Conservation (phyloP, 306 rosid species). For the Malus asiatica region DNA sequence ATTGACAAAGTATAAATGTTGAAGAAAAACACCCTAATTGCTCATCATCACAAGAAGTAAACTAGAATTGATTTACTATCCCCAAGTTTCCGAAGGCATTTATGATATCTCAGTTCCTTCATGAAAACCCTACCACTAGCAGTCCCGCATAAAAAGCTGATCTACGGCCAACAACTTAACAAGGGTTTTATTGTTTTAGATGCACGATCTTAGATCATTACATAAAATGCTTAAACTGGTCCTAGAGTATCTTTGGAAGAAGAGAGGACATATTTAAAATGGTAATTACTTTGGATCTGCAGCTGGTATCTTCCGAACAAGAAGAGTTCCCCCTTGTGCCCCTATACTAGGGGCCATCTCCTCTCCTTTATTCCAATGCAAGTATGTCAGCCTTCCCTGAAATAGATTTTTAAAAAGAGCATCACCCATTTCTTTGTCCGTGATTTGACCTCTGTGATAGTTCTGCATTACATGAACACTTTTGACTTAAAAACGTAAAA, state of each 20-base stretch:
- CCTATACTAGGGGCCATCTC: conserved; percentile 77
- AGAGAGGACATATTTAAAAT: conserved; percentile 1
- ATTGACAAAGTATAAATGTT: background rate
- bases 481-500: conserved; percentile 9
- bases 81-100: background rate
- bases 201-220: background rate
- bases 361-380: conserved; percentile 78
- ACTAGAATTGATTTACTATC: background rate
- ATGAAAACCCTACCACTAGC: background rate
- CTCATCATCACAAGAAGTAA: background rate
- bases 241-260: background rate
- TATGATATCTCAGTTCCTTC: background rate
- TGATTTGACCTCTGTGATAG: conserved; percentile 51
- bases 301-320: conserved; percentile 66
- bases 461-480: conserved; percentile 40
- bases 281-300: conserved; percentile 51
- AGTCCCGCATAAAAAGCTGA: background rate
- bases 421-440: conserved; percentile 37
- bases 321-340: conserved; percentile 63
- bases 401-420: conserved; percentile 47
- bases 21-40: background rate
- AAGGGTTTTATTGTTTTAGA: background rate
- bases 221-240: background rate
- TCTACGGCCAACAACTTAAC: background rate
- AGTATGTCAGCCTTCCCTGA: conserved; percentile 64